Conservation (phyloP, 106 monocot genomes). For the Allium sativum region DNA sequence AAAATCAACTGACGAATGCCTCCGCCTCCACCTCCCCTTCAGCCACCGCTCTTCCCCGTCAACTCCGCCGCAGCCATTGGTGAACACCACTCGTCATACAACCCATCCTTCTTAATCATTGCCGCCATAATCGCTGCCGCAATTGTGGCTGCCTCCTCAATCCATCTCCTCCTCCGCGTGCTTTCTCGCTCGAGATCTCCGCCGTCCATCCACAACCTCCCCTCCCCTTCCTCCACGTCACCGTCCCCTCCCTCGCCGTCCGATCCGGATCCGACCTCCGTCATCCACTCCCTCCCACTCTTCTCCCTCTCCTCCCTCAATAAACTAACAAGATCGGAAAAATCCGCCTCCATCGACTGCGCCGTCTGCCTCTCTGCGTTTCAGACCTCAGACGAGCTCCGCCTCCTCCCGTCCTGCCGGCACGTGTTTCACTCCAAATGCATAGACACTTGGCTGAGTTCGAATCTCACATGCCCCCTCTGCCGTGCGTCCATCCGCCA, state of each 20-base stretch:
- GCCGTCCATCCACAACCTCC: slow-evolving; percentile 7
- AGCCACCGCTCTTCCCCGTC: slow-evolving; percentile 2
- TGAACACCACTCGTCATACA: slow-evolving; percentile 3
- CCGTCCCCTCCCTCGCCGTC: slow-evolving; percentile 3
- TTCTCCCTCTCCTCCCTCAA: slow-evolving; percentile 32
- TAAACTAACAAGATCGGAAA: neutral
- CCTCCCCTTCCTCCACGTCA: slow-evolving; percentile 5
- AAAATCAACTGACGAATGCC: neutral
- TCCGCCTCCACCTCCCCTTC: slow-evolving; percentile 12
- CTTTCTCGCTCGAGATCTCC: slow-evolving; percentile 24
- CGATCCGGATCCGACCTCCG: slow-evolving; percentile 17
- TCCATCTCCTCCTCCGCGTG: slow-evolving; percentile 57
- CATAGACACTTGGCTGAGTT: slow-evolving; percentile 85
- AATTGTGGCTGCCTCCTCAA: slow-evolving; percentile 34
- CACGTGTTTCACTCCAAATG: slow-evolving; percentile 90
- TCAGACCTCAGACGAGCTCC: slow-evolving; percentile 58
- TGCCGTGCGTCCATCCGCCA: slow-evolving; percentile 6
- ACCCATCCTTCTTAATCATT: slow-evolving; percentile 44
- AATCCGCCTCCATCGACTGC: slow-evolving; percentile 53
- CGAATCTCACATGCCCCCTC: slow-evolving; percentile 31
- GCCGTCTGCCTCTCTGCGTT: slow-evolving; percentile 86
- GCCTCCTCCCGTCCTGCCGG: slow-evolving; percentile 83
- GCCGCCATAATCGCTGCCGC: slow-evolving; percentile 44
- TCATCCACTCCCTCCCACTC: slow-evolving; percentile 66
- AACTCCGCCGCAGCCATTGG: neutral